Conservation (phyloP, 2,329 filamentous ascomycete genomes). For the Metarhizium humberi region DNA sequence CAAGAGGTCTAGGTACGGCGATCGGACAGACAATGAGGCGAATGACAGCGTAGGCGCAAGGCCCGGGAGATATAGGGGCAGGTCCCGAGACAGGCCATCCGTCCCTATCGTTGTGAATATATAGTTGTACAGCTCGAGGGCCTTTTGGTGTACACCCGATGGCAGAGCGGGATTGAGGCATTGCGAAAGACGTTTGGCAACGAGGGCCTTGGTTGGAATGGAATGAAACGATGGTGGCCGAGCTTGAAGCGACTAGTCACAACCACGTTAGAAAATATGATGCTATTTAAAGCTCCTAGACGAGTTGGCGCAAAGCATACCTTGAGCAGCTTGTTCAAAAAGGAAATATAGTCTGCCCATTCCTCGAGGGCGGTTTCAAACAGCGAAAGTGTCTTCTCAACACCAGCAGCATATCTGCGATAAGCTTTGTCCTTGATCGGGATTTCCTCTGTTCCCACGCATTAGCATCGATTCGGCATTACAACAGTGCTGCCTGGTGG, state of each 20-base stretch:
- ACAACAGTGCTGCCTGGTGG: constrained; percentile 5
- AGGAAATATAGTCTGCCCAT: constrained; percentile 99
- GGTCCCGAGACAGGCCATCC: constrained; percentile 70
- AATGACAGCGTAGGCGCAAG: constrained; percentile 86
- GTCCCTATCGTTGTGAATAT: constrained; percentile 80
- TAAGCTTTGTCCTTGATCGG: constrained; percentile 57
- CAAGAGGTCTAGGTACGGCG: constrained; percentile 74
- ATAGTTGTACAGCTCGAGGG: constrained; percentile 85
- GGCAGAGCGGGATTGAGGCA: constrained; percentile 89
- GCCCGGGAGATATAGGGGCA: constrained; percentile 83
- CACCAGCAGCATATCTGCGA: constrained; percentile 79
- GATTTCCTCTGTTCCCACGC: constrained; percentile 36
- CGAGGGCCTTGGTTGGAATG: constrained; percentile 71
- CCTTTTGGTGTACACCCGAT: constrained; percentile 95
- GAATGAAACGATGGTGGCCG: constrained; percentile 62
- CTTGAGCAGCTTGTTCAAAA: constrained; percentile 83
- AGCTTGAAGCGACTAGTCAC: constrained; percentile 68
- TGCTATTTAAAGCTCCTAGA: not conserved
- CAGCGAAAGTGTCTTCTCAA: constrained; percentile 78
- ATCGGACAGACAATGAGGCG: constrained; percentile 83
- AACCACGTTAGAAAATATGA: constrained; percentile 1
- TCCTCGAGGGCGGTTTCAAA: constrained; percentile 94
- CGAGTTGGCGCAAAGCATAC: constrained; percentile 31
- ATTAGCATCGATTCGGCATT: constrained; percentile 2
- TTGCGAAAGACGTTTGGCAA: constrained; percentile 88